Base-by-base conservation (phyloP, 2,329 filamentous ascomycete species). In the Nothomitra cinnamomea region DNA sequence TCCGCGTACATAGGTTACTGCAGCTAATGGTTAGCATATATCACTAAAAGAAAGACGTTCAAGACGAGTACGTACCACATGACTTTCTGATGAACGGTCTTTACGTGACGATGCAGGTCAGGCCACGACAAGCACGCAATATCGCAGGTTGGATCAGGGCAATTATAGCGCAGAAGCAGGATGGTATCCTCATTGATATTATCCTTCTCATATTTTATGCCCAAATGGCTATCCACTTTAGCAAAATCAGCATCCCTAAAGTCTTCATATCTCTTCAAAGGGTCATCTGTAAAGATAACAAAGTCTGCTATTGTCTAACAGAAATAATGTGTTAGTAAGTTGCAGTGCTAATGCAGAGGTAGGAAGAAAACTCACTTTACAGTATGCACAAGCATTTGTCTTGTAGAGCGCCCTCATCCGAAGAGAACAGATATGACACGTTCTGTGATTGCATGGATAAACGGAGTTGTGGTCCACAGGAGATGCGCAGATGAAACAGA, bases 401-500 rank as follows among this genome's bases (percentile, higher is more conserved):
- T 95, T 96, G 70, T 96, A 98, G 45, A 98, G 72, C 1, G 90
- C 92, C 61, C 92, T 79, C 78, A 96, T 79, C 56, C 92, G 79
- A 60, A 98, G 71, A 8, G 88, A 83, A 67, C 92, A 98, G 59
- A 96, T 95, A 69, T 98, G 92, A 65, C 92, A 98, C 50, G 90
- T 95, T 55, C 86, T 79, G 69, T 98, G 92, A 67, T 95, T 96
- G 70, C 92, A 98, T 19, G 92, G 90, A 32, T 89, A 82, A 58
- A 98, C 80, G 8, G 89, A 85, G 61, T 87, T 82, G 70, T 96
- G 88, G 50, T 85, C 80, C 49, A 98, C 83, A 1, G 83, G 79
- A 59, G 89, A 95, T 54, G 92, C 90, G 69, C 92, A 98, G 63
- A 98, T 98, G 69, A 96, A 96, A 77, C 92, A 98, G 57, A 95